Conservation (phyloP, 441 rosid species). For the Eutrema salsugineum region DNA sequence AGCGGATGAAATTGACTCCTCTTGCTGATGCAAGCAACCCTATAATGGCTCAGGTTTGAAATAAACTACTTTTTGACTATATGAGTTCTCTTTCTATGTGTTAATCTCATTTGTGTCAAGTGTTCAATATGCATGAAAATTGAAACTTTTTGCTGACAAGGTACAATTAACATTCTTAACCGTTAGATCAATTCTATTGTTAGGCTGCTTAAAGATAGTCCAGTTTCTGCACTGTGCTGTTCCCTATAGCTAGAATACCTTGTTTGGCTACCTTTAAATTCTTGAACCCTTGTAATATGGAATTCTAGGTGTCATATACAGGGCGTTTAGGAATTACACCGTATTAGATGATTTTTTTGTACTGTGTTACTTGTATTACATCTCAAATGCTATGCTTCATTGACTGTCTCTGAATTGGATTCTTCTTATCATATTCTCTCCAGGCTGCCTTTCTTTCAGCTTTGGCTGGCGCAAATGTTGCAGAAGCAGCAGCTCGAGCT, state of each 20-base stretch:
- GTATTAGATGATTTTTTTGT: background rate
- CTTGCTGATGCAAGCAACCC: conserved; percentile 99
- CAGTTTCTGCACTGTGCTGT: background rate
- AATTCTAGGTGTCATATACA: background rate
- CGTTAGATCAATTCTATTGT: background rate
- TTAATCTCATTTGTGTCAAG: background rate
- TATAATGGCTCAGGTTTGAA: conserved; percentile 89
- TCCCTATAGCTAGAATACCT: background rate
- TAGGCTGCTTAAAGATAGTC: background rate
- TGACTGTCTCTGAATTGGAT: background rate
- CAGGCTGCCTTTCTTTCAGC: conserved; percentile 94
- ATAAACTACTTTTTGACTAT: background rate
- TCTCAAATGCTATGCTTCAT: background rate
- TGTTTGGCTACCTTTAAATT: background rate
- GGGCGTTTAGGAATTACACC: background rate
- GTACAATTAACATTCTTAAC: background rate
- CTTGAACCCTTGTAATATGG: background rate
- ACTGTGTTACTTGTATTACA: background rate
- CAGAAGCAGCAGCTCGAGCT: conserved; percentile 83
- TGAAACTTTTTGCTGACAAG: background rate
- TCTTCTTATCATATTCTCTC: background rate
- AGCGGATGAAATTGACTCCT: conserved; percentile 68
- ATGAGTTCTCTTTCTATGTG: background rate
- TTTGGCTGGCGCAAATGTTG: conserved; percentile 72
- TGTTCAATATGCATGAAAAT: background rate